A percentile compares a stretch with the other conserved stretches of the same genome.
These are phyloP conservation scores for Alectoria sarmentosa DNA, from an alignment of 495 filamentous ascomycete species.

Conservation along the genomic window DNA sequence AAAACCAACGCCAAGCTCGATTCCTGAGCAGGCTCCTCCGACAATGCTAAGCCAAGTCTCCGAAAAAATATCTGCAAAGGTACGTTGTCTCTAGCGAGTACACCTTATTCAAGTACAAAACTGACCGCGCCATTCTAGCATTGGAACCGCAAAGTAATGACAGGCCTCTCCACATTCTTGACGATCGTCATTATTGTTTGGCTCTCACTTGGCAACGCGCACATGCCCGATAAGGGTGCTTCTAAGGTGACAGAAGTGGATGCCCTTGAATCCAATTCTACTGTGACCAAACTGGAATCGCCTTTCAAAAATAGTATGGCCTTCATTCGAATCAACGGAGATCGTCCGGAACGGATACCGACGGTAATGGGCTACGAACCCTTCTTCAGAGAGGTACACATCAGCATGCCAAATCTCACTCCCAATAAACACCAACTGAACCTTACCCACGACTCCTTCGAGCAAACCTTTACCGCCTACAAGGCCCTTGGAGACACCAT, in stretches of 20 bases:
- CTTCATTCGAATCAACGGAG: conserved; percentile 24
- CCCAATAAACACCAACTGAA: conserved; percentile 15
- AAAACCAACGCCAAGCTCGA: background rate
- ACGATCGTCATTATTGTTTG: conserved; percentile 19
- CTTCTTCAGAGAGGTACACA: conserved; percentile 27
- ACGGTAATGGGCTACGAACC: conserved; percentile 23
- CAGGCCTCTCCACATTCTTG: conserved; percentile 1
- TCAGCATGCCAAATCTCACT: conserved; percentile 20
- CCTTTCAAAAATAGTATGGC: conserved; percentile 27
- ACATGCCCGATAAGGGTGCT: conserved; percentile 8
- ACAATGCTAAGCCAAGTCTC: background rate
- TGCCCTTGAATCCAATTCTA: background rate
- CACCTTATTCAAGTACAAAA: background rate
- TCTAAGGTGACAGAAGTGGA: background rate
- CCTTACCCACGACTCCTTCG: conserved; percentile 23
- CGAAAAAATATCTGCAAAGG: background rate
- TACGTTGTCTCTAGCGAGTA: background rate
- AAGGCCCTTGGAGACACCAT: conserved; percentile 24
- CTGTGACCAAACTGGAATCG: conserved; percentile 11
- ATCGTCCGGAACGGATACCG: conserved; percentile 20
- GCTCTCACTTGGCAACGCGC: conserved; percentile 11
- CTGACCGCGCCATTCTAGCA: background rate
- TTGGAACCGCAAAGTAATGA: background rate
- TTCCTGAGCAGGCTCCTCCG: background rate
- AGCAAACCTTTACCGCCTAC: conserved; percentile 17